A percentile compares a stretch with the other conserved stretches of the same genome.
Conservation (phyloP, 139 green algal genomes). For the Chlorella ohadii region DNA sequence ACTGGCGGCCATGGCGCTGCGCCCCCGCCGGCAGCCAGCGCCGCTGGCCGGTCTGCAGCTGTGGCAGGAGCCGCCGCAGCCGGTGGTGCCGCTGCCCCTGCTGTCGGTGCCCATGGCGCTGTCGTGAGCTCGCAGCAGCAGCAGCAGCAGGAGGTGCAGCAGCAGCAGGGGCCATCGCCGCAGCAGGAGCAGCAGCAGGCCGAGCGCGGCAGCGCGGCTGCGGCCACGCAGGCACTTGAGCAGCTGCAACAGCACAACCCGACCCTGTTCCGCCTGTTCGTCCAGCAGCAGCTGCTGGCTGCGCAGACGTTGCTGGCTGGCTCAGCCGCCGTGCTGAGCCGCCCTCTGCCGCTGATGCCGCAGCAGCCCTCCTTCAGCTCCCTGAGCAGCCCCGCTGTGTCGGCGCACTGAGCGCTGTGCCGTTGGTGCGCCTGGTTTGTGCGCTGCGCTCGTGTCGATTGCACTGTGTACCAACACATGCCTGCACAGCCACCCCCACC, state of each 20-base stretch:
- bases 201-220: background rate
- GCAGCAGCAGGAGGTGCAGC: background rate
- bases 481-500: too few relatives aligned
- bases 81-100: background rate
- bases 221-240: background rate
- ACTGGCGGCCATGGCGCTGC: slow-evolving; percentile 1
- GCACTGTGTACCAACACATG: too few relatives aligned
- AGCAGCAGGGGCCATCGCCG: background rate
- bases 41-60: background rate
- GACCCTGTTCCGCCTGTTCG: slow-evolving; percentile 7
- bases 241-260: slow-evolving; percentile 25
- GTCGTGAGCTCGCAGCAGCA: background rate
- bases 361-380: background rate
- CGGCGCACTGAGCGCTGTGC: too few relatives aligned
- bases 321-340: background rate
- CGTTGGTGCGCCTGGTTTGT: too few relatives aligned
- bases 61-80: background rate
- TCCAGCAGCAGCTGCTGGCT: slow-evolving; percentile 37
- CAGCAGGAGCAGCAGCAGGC: background rate
- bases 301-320: slow-evolving; percentile 13
- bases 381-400: background rate
- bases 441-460: too few relatives aligned
- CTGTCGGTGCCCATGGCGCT: too few relatives aligned
- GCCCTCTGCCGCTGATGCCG: background rate
- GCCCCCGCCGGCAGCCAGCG: background rate